Percentiles rank a stretch among this genome's conserved stretches.
Conservation (phyloP, 306 rosid species). For the Canavalia ensiformis region DNA sequence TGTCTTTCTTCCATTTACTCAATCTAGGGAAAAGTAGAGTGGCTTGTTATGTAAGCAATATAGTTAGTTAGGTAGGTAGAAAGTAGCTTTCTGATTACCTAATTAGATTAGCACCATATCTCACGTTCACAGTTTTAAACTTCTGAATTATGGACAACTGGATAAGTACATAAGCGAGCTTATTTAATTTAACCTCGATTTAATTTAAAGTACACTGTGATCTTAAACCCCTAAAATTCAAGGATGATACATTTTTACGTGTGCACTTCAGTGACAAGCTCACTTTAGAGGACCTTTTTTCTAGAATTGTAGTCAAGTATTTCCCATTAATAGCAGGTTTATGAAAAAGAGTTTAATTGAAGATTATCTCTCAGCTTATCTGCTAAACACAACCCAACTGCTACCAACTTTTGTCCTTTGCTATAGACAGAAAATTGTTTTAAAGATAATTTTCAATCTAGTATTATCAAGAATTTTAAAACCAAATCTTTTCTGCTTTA, state of each 20-base stretch:
- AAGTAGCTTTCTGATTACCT: slow-evolving; percentile 30
- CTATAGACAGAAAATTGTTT: slow-evolving; percentile 27
- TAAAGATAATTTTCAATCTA: slow-evolving; percentile 28
- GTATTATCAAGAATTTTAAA: not conserved
- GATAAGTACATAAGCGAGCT: not conserved
- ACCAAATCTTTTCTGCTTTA: not conserved
- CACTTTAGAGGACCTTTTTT: not conserved
- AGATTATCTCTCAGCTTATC: not conserved
- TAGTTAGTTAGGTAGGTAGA: not conserved
- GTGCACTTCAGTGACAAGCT: not conserved
- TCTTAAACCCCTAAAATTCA: slow-evolving; percentile 5
- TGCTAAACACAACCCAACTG: not conserved
- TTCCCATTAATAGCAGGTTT: slow-evolving; percentile 6
- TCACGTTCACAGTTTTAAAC: not conserved
- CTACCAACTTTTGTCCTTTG: slow-evolving; percentile 25
- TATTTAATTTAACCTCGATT: not conserved
- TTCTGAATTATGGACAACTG: not conserved
- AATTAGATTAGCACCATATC: slow-evolving; percentile 14
- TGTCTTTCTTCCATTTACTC: slow-evolving; percentile 28
- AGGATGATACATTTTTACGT: not conserved
- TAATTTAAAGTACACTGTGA: not conserved
- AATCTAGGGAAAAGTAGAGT: not conserved
- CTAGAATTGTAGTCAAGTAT: not conserved
- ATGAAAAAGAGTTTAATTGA: slow-evolving; percentile 4
- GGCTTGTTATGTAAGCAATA: not conserved